A percentile compares a stretch with the other conserved stretches of the same genome.
Evolutionary conservation across 176 grass and related monocot species (phyloP).

Genomic region (Musa acuminata): DNA sequence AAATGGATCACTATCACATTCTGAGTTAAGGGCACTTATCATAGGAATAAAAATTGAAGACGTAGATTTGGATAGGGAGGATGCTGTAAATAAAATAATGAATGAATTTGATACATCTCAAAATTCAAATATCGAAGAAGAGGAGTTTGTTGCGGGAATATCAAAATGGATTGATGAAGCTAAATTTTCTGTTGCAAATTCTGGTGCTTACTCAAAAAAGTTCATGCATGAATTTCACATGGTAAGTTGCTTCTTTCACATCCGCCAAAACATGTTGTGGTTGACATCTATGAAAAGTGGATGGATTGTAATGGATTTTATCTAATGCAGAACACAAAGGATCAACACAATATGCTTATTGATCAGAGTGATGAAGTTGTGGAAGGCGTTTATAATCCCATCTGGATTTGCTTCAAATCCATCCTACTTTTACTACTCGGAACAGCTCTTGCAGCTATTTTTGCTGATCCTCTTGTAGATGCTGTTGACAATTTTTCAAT

Average conservation of each 20-base stretch:
- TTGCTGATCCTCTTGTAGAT: conserved; percentile 84
- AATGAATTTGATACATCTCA: conserved; percentile 54
- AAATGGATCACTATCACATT: conserved; percentile 38
- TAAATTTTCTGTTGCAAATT: conserved; percentile 12
- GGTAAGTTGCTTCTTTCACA: conserved; percentile 18
- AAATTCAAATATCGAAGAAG: conserved; percentile 40
- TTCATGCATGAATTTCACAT: conserved; percentile 48
- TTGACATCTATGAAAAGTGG: no score
- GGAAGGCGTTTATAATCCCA: conserved; percentile 46
- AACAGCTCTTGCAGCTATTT: conserved; percentile 58
- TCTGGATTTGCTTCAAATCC: conserved; percentile 50
- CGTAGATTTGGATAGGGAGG: conserved; percentile 40
- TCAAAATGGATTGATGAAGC: conserved; percentile 55
- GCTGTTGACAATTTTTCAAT: conserved; percentile 72
- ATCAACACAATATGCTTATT: conserved; percentile 45
- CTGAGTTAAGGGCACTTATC: conserved; percentile 66
- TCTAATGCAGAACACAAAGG: conserved; percentile 58
- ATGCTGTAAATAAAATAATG: conserved; percentile 52
- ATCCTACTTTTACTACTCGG: conserved; percentile 62
- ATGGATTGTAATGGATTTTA: neutral
- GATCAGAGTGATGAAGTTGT: conserved; percentile 36
- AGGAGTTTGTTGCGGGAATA: conserved; percentile 43
- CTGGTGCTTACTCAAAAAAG: conserved; percentile 37
- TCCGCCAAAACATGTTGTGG: neutral
- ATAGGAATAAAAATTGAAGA: conserved; percentile 53